Evolutionary conservation across 108 stramenopile species (phyloP).

Genomic region (Bacterosira constricta): DNA sequence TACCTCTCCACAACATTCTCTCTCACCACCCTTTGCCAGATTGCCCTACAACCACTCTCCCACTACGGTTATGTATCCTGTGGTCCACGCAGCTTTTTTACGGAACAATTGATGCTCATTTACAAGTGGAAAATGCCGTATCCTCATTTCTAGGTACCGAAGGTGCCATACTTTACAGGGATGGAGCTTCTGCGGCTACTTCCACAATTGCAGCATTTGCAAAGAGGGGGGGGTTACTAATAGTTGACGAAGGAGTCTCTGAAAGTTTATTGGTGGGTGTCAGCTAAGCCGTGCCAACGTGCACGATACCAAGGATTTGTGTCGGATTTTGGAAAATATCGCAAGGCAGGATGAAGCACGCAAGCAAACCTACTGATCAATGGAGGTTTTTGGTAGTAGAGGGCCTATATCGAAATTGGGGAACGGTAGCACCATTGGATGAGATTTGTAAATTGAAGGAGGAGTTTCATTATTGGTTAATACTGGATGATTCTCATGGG

Average conservation of each 20-base stretch:
- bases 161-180: conserved; percentile 96
- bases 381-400: conserved; percentile 97
- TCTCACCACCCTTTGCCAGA: conserved; percentile 5
- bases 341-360: conserved; percentile 72
- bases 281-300: conserved; percentile 89
- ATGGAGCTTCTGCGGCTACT: conserved; percentile 85
- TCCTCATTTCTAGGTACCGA: conserved; percentile 86
- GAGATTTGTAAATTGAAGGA: conserved; percentile 91
- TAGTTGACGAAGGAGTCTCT: conserved; percentile 92
- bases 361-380: conserved; percentile 83
- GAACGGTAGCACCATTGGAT: conserved; percentile 90
- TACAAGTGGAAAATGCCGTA: conserved; percentile 83
- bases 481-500: conserved; percentile 94
- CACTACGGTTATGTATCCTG: conserved; percentile 96
- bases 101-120: conserved; percentile 97
- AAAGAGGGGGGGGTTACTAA: conserved; percentile 95
- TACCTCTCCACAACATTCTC: conserved; percentile 70
- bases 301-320: conserved; percentile 94
- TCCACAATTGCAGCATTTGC: conserved; percentile 98
- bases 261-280: conserved; percentile 94
- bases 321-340: conserved; percentile 86
- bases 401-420: conserved; percentile 95
- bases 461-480: conserved; percentile 90
- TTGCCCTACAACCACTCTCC: conserved; percentile 50
- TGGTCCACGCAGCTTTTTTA: conserved; percentile 99